Percentiles rank a stretch among this genome's conserved stretches.
Conservation (phyloP, 805 yeast species). For the Candida cerambycidarum region DNA sequence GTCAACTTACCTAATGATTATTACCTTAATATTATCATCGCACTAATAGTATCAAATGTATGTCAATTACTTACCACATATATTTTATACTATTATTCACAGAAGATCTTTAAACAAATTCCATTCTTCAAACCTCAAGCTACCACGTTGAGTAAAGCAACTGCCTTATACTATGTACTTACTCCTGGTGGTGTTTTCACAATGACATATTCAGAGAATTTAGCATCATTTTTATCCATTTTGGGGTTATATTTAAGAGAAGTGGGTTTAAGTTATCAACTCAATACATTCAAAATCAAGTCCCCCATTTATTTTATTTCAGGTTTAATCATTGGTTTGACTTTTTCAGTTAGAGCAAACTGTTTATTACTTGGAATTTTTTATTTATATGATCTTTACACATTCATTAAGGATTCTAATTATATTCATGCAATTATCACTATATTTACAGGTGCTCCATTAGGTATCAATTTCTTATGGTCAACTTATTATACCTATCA, state of each 20-base stretch:
- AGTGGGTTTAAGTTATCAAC: conserved; percentile 20
- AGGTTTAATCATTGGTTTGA: conserved; percentile 55
- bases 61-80: conserved; percentile 52
- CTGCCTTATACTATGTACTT: conserved; percentile 50
- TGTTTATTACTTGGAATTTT: conserved; percentile 69
- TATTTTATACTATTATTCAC: conserved; percentile 51
- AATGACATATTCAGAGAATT: conserved; percentile 73
- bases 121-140: conserved; percentile 19
- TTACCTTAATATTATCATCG: conserved; percentile 46
- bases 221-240: conserved; percentile 61
- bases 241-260: conserved; percentile 55
- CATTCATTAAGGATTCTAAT: conserved; percentile 14
- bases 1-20: conserved; percentile 25
- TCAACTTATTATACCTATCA: conserved; percentile 55
- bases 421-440: conserved; percentile 6
- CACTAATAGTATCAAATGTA: conserved; percentile 50
- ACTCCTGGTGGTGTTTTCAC: conserved; percentile 83
- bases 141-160: conserved; percentile 21
- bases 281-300: conserved; percentile 2
- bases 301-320: conserved; percentile 38
- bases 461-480: conserved; percentile 47
- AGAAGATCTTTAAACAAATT: conserved; percentile 21
- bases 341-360: conserved; percentile 72
- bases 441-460: conserved; percentile 51
- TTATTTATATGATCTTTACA: conserved; percentile 56